These are phyloP conservation scores for Galerina marginata DNA, from an alignment of 768 basidiomycete species.

Conservation along the genomic window DNA sequence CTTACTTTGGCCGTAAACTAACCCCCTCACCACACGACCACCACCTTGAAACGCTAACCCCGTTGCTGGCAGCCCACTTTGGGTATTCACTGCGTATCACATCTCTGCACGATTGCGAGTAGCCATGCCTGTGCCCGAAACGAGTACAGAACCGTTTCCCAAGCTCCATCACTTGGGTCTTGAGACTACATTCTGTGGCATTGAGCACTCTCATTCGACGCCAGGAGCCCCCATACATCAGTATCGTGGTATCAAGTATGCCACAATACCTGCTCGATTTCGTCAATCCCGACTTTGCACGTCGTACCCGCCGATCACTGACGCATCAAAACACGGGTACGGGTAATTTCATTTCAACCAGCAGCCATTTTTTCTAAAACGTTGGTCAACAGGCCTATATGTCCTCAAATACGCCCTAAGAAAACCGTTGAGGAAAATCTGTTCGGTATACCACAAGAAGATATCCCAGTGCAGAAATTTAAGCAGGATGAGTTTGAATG, in stretches of 20 bases:
- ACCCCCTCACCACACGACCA: conserved; percentile 24
- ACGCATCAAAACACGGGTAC: conserved; percentile 73
- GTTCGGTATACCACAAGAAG: conserved; percentile 59
- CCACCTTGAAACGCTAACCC: neutral
- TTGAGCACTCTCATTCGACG: conserved; percentile 65
- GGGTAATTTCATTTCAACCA: conserved; percentile 24
- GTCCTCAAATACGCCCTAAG: conserved; percentile 60
- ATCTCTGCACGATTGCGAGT: conserved; percentile 9
- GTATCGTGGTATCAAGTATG: conserved; percentile 82
- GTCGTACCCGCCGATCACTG: conserved; percentile 60
- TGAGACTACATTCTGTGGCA: conserved; percentile 67
- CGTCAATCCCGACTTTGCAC: conserved; percentile 70
- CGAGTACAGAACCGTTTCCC: conserved; percentile 27
- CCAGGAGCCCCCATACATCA: conserved; percentile 64
- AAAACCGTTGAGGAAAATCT: conserved; percentile 63
- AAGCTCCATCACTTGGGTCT: conserved; percentile 59
- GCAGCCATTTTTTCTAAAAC: neutral
- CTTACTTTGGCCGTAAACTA: conserved; percentile 8
- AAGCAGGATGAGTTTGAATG: conserved; percentile 80
- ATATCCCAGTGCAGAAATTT: conserved; percentile 58
- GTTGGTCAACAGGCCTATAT: conserved; percentile 62
- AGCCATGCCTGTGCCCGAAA: conserved; percentile 34
- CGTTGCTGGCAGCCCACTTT: conserved; percentile 18
- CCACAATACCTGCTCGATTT: conserved; percentile 73
- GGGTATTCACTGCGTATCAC: conserved; percentile 23